A percentile compares a stretch with the other conserved stretches of the same genome.
These are phyloP conservation scores for Sclerotinia subarctica DNA, from an alignment of 2,329 filamentous ascomycete species.

Conservation along the genomic window DNA sequence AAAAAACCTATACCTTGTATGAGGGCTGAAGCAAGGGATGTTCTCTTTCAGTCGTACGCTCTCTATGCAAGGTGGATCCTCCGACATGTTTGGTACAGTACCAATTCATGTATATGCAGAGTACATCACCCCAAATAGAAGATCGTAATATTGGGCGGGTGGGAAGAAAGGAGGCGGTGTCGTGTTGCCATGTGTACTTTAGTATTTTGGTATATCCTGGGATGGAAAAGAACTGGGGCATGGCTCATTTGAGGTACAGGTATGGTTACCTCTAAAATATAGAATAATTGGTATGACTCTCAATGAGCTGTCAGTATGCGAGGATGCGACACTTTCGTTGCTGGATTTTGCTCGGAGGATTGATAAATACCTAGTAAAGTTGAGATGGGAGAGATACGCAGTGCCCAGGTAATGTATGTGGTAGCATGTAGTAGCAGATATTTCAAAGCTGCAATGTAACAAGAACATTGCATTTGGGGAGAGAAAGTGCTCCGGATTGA, in stretches of 20 bases:
- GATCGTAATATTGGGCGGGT: slow-evolving; percentile 7
- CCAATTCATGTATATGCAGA: slow-evolving; percentile 18
- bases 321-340: slow-evolving; percentile 6
- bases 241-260: background rate
- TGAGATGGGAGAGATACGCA: slow-evolving; percentile 12
- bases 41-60: background rate
- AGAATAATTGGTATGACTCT: slow-evolving; percentile 16
- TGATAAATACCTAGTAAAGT: slow-evolving; percentile 13
- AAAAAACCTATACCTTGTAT: background rate
- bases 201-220: slow-evolving; percentile 4
- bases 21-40: slow-evolving; percentile 12
- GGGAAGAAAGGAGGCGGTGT: slow-evolving; percentile 10
- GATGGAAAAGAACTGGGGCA: background rate
- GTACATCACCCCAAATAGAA: background rate
- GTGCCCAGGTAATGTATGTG: background rate
- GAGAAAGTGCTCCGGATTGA: background rate
- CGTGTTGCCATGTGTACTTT: slow-evolving; percentile 15
- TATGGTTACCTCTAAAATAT: background rate
- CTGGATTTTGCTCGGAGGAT: slow-evolving; percentile 17
- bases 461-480: background rate
- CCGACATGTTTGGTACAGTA: slow-evolving; percentile 8
- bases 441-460: slow-evolving; percentile 3
- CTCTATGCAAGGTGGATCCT: slow-evolving; percentile 14
- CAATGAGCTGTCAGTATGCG: slow-evolving; percentile 20
- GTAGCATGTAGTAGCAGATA: background rate